phyloP scores from a whole-genome alignment of 2,329 filamentous ascomycete species.

The Hortaea werneckii region DNA sequence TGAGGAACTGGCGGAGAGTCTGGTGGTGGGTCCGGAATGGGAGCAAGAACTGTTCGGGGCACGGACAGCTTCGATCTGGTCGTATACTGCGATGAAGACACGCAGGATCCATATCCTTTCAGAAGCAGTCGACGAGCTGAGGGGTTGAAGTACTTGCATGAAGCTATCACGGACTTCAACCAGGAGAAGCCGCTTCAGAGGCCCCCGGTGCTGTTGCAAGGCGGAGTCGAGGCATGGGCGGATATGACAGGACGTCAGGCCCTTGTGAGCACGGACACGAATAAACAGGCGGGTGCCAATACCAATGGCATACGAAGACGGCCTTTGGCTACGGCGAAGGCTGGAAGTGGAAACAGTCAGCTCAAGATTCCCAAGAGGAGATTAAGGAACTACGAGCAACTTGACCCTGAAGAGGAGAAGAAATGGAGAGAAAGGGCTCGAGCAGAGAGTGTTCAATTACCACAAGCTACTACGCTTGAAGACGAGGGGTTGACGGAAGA shows the following conservation, averaged over 20 bases:
- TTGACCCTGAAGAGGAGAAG: constrained; percentile 71
- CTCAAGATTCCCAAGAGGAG: constrained; percentile 47
- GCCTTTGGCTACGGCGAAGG: constrained; percentile 39
- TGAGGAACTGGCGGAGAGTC: constrained; percentile 54
- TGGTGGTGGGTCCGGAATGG: constrained; percentile 60
- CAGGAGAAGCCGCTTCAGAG: constrained; percentile 63
- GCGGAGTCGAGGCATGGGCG: constrained; percentile 78
- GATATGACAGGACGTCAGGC: constrained; percentile 67
- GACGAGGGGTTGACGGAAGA: constrained; percentile 1
- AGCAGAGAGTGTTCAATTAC: constrained; percentile 48
- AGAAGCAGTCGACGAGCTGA: constrained; percentile 29
- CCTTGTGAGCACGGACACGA: constrained; percentile 47
- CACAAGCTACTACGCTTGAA: constrained; percentile 15
- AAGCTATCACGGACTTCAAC: constrained; percentile 76
- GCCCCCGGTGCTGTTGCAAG: constrained; percentile 65
- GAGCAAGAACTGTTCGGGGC: constrained; percentile 68
- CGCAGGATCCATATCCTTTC: constrained; percentile 47
- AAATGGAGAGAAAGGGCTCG: constrained; percentile 70
- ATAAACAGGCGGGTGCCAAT: constrained; percentile 34
- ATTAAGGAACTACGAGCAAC: constrained; percentile 54
- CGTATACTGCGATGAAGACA: constrained; percentile 76
- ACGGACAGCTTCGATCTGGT: constrained; percentile 71
- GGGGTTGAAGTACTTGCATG: constrained; percentile 62
- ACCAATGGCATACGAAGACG: constrained; percentile 35
- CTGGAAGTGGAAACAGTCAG: constrained; percentile 29